A percentile compares a stretch with the other conserved stretches of the same genome.
Conservation (phyloP, 768 basidiomycete genomes). For the Tephrocybe sp. region DNA sequence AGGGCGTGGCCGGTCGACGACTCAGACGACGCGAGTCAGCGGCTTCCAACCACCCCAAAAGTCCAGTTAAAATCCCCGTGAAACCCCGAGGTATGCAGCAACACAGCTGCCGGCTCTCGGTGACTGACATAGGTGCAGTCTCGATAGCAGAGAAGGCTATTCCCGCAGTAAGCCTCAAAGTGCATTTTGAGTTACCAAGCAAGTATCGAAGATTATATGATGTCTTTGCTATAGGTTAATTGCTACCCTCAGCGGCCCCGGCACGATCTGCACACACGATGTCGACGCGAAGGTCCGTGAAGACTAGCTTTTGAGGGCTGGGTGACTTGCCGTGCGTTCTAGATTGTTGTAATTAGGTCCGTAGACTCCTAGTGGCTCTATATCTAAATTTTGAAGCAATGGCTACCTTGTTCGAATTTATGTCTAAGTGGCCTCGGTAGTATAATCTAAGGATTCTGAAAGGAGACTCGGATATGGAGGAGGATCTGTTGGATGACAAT, state of each 20-base stretch:
- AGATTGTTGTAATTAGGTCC: too few species aligned
- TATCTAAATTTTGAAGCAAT: too few species aligned
- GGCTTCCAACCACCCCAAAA: not conserved
- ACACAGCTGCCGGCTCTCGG: too few species aligned
- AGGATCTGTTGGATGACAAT: too few species aligned
- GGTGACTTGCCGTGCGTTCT: too few species aligned
- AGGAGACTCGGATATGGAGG: too few species aligned
- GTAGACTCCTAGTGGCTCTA: too few species aligned
- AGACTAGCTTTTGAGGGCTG: not conserved
- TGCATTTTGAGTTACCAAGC: slow-evolving; percentile 4
- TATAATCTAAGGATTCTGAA: too few species aligned
- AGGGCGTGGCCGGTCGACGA: slow-evolving; percentile 2
- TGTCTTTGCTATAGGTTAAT: not conserved
- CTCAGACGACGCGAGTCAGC: slow-evolving; percentile 2
- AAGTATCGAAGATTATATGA: not conserved
- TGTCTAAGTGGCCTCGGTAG: too few species aligned
- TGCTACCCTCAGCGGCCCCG: not conserved
- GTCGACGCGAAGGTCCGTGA: slow-evolving; percentile 5
- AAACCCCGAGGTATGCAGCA: slow-evolving; percentile 3
- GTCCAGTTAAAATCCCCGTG: not conserved
- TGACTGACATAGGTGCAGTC: not conserved
- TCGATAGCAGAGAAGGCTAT: not conserved
- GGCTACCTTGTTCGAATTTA: too few species aligned
- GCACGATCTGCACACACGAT: slow-evolving; percentile 1
- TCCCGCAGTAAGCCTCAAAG: not conserved